Evolutionary conservation across 2,329 filamentous ascomycete species (phyloP).

Genomic region (Aspergillus transmontanensis): DNA sequence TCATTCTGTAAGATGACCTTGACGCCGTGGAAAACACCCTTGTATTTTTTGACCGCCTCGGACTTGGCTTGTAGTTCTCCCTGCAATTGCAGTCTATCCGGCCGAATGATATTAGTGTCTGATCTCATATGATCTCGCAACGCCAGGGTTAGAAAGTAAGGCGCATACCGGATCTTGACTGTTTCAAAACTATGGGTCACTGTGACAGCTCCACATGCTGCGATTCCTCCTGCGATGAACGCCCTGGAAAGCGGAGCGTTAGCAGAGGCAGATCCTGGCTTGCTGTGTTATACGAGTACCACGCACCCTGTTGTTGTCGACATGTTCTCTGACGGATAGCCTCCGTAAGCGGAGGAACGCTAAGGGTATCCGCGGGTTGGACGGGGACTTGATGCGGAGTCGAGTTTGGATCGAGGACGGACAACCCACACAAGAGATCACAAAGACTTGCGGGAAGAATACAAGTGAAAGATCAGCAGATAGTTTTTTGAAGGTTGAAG

Average conservation of each 20-base stretch:
- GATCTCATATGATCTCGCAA: background rate
- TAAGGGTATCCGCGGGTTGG: background rate
- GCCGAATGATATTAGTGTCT: slow-evolving; percentile 6
- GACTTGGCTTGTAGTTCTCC: slow-evolving; percentile 89
- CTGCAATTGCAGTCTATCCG: slow-evolving; percentile 81
- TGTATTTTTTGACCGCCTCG: slow-evolving; percentile 84
- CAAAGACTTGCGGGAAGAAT: background rate
- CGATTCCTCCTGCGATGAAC: slow-evolving; percentile 94
- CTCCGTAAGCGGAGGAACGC: slow-evolving; percentile 22
- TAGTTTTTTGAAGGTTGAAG: background rate
- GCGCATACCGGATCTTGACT: slow-evolving; percentile 86
- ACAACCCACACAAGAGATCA: background rate
- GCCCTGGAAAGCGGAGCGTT: slow-evolving; percentile 55
- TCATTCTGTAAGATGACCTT: slow-evolving; percentile 89
- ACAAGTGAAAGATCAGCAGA: background rate
- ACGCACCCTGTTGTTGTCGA: slow-evolving; percentile 56
- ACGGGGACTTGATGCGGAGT: background rate
- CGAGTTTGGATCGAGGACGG: background rate
- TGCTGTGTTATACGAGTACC: background rate
- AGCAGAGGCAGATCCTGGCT: slow-evolving; percentile 11
- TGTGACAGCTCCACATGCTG: slow-evolving; percentile 94
- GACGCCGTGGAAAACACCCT: slow-evolving; percentile 87
- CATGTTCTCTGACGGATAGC: slow-evolving; percentile 41
- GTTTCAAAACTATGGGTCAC: slow-evolving; percentile 98
- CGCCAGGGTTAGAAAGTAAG: background rate